phyloP scores from a whole-genome alignment of 495 filamentous ascomycete species.

The Talaromyces proteolyticus region DNA sequence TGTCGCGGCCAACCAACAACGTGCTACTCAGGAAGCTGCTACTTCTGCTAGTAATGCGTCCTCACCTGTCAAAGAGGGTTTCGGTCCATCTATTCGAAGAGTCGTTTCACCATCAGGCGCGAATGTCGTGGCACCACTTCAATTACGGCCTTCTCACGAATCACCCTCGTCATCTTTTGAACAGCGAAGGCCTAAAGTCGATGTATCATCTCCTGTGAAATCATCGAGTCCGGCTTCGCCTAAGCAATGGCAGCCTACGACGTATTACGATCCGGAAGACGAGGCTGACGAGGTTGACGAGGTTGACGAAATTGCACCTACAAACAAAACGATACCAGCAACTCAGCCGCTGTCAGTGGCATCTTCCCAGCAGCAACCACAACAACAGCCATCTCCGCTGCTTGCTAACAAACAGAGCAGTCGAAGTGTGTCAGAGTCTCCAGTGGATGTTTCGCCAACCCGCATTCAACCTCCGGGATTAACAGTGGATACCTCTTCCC shows the following conservation, averaged over 20 bases:
- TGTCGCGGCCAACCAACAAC: constrained; percentile 35
- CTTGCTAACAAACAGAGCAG: background rate
- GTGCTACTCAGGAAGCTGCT: constrained; percentile 7
- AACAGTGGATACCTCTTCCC: constrained; percentile 59
- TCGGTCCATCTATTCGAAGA: constrained; percentile 32
- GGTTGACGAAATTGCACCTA: too few species aligned
- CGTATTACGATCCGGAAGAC: background rate
- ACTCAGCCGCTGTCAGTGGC: too few species aligned
- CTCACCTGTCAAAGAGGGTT: constrained; percentile 10
- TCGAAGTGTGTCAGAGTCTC: constrained; percentile 54
- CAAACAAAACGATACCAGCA: too few species aligned
- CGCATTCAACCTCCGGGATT: constrained; percentile 48
- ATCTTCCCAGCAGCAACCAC: background rate
- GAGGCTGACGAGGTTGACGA: background rate
- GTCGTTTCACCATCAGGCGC: constrained; percentile 28
- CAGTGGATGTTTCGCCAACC: constrained; percentile 60
- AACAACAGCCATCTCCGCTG: background rate
- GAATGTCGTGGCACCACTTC: constrained; percentile 15
- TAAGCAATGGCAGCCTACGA: background rate
- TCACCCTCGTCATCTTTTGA: background rate
- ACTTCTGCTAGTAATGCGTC: constrained; percentile 8
- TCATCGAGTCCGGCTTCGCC: constrained; percentile 17
- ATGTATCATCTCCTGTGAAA: constrained; percentile 4
- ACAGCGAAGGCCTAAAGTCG: background rate
- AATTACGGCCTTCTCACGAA: constrained; percentile 13